These are phyloP conservation scores for Astragalus membranaceus DNA, from an alignment of 306 rosid genomes.

Conservation along the genomic window DNA sequence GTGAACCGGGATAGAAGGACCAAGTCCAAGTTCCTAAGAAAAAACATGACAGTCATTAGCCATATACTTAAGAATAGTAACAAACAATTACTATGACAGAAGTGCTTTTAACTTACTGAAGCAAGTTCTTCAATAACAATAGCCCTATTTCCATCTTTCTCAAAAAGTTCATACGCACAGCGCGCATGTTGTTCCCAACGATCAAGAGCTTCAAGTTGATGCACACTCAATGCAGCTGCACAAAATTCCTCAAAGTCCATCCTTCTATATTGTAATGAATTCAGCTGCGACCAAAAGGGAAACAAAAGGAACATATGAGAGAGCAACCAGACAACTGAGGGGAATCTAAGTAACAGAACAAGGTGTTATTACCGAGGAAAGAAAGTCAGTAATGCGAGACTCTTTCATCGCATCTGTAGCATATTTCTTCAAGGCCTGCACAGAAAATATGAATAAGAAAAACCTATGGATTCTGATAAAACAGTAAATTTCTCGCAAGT, in stretches of 20 bases:
- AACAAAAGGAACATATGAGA: constrained; percentile 18
- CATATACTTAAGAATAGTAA: not conserved
- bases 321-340: constrained; percentile 4
- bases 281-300: constrained; percentile 53
- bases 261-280: constrained; percentile 88
- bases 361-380: constrained; percentile 52
- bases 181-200: constrained; percentile 98
- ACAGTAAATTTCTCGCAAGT: not conserved
- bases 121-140: constrained; percentile 97
- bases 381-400: constrained; percentile 73
- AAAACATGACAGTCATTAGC: constrained; percentile 7
- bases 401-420: constrained; percentile 97
- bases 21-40: constrained; percentile 89
- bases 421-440: constrained; percentile 68
- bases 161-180: constrained; percentile 90
- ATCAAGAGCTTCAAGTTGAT: constrained; percentile 97
- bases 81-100: not conserved
- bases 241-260: constrained; percentile 99
- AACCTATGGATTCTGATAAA: constrained; percentile 5
- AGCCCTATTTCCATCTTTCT: constrained; percentile 89
- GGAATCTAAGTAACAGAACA: constrained; percentile 8
- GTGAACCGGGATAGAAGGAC: constrained; percentile 94
- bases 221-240: constrained; percentile 85
- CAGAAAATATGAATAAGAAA: constrained; percentile 21
- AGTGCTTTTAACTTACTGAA: constrained; percentile 51